Percentiles rank a stretch among this genome's conserved stretches.
Evolutionary conservation across 768 basidiomycete species (phyloP).

Genomic region (Nevesoporus exiguus): DNA sequence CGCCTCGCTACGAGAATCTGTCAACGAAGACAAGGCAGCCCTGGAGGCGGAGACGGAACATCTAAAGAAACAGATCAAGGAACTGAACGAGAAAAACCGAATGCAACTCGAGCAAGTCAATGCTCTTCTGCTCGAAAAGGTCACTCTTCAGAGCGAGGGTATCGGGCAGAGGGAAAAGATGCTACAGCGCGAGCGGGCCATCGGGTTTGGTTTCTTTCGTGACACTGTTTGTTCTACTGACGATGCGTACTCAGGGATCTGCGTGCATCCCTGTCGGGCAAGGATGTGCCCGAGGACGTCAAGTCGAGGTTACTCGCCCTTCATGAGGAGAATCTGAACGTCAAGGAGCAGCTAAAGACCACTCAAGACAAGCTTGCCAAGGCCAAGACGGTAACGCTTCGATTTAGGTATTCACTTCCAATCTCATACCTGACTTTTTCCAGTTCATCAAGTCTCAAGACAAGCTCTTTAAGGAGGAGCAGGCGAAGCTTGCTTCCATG

Average conservation of each 20-base stretch:
- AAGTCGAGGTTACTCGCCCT: constrained; percentile 68
- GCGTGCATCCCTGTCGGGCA: constrained; percentile 71
- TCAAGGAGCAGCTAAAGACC: constrained; percentile 71
- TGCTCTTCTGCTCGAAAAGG: constrained; percentile 83
- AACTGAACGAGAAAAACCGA: constrained; percentile 75
- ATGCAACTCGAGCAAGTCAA: constrained; percentile 92
- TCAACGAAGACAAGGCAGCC: constrained; percentile 79
- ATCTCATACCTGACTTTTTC: background rate
- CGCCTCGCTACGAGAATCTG: constrained; percentile 77
- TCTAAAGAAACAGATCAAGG: constrained; percentile 64
- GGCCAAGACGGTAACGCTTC: constrained; percentile 59
- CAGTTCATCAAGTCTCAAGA: constrained; percentile 94
- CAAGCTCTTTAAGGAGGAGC: constrained; percentile 80
- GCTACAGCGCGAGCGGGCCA: constrained; percentile 81
- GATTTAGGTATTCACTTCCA: background rate
- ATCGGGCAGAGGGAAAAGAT: constrained; percentile 85
- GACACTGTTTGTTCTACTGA: background rate
- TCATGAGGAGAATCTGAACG: constrained; percentile 71
- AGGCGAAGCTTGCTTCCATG: constrained; percentile 50
- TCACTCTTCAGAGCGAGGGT: constrained; percentile 85
- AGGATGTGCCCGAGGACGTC: constrained; percentile 78
- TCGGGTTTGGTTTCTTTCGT: constrained; percentile 51
- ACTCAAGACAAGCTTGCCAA: constrained; percentile 74
- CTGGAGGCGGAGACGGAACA: constrained; percentile 67
- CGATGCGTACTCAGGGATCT: constrained; percentile 54